phyloP scores from a whole-genome alignment of 202 grass and related monocot genomes.

The Digitaria exilis region DNA sequence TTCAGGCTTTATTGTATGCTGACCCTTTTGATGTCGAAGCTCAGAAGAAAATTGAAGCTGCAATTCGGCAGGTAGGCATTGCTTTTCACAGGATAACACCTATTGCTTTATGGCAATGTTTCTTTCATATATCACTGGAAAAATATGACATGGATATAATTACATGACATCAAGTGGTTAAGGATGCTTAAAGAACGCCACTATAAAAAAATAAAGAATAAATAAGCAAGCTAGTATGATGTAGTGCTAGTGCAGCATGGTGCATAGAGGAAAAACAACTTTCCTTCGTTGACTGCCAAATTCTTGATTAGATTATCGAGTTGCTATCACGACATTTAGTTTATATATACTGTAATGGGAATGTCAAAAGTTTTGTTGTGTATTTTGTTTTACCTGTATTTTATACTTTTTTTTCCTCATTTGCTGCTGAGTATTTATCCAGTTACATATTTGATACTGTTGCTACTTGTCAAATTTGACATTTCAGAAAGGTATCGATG shows the following conservation, averaged over 20 bases:
- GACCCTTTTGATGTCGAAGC: slow-evolving; percentile 99
- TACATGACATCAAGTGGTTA: slow-evolving; percentile 1
- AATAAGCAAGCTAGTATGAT: neutral
- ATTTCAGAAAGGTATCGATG: slow-evolving; percentile 96
- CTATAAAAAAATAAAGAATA: neutral
- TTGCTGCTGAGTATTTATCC: slow-evolving; percentile 11
- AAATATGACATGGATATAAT: slow-evolving; percentile 25
- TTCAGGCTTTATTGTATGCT: slow-evolving; percentile 75
- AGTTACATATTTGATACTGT: slow-evolving; percentile 25
- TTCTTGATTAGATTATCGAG: slow-evolving; percentile 22
- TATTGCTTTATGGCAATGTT: slow-evolving; percentile 12
- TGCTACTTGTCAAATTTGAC: slow-evolving; percentile 16
- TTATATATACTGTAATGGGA: neutral
- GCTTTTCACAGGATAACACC: slow-evolving; percentile 33
- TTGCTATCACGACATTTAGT: neutral
- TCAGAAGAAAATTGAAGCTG: slow-evolving; percentile 99
- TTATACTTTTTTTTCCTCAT: slow-evolving; percentile 5
- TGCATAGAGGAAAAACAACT: neutral
- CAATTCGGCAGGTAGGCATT: slow-evolving; percentile 82
- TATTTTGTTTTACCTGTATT: slow-evolving; percentile 3
- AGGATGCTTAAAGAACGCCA: slow-evolving; percentile 8
- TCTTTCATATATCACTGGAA: slow-evolving; percentile 16
- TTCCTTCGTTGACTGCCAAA: neutral
- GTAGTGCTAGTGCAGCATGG: neutral
- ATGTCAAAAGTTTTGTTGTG: slow-evolving; percentile 24